These are phyloP conservation scores for Lachancea sp. DNA, from an alignment of 805 yeast genomes.

Conservation along the genomic window DNA sequence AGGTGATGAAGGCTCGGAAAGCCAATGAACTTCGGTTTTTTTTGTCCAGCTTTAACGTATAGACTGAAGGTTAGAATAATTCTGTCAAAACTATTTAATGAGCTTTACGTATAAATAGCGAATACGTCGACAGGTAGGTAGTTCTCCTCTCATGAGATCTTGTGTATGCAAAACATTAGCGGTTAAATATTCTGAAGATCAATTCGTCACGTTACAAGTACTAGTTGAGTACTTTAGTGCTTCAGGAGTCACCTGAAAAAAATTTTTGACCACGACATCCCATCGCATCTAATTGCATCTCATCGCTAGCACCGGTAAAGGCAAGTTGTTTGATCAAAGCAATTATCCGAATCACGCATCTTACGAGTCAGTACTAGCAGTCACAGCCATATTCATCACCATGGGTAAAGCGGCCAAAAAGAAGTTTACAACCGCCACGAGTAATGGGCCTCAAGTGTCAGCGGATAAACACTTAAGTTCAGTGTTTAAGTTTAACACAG, in stretches of 20 bases:
- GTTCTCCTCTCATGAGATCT: no score
- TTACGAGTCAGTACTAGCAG: not conserved
- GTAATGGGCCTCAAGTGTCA: constrained; percentile 52
- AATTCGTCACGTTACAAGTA: no score
- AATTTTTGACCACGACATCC: not conserved
- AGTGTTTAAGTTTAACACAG: constrained; percentile 95
- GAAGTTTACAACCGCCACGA: constrained; percentile 45
- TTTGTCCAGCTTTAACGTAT: no score
- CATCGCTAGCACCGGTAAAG: not conserved
- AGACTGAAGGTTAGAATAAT: no score
- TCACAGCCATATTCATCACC: not conserved
- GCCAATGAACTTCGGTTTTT: no score
- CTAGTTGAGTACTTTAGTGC: no score
- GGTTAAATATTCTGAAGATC: no score
- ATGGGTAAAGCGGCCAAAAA: constrained; percentile 65
- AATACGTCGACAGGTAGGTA: no score
- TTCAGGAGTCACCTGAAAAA: constrained; percentile 9
- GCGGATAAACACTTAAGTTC: constrained; percentile 61
- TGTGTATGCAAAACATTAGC: no score
- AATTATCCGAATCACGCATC: not conserved
- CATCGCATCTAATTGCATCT: constrained; percentile 4
- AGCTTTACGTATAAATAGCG: no score
- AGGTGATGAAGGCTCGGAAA: no score
- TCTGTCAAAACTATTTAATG: no score
- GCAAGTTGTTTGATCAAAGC: not conserved